Evolutionary conservation across 2,329 filamentous ascomycete species (phyloP), one percentile per base, ranked within the genome.

Genomic region (Podosphaera xanthii): DNA sequence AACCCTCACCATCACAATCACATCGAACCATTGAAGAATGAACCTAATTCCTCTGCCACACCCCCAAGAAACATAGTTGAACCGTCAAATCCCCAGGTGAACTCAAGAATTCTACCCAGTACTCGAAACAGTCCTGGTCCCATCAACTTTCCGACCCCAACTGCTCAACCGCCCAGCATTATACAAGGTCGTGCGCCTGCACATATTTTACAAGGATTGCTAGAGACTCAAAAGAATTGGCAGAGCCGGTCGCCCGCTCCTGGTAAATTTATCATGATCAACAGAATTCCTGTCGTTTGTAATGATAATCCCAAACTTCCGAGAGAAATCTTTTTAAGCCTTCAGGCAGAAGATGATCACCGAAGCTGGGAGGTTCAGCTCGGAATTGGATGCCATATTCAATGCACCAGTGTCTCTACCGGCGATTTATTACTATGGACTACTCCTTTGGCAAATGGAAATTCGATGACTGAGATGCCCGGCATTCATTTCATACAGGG

Each of bases 361-460:
- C 40, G 40, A 44, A 14, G 40, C 8, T 44, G 40, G 40, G 40
- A 44, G 8, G 40, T 44, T 8, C 40, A 44, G 14, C 8, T 14
- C 40, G 40, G 40, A 8, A 44, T 44, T 44, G 40, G 40, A 44
- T 44, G 40, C 40, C 40, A 14, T 44, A 44, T 44, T 44, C 40
- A 44, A 14, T 44, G 40, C 14, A 44, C 40, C 14, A 44, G 40
- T 44, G 40, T 42, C 12, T 59, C 34, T 2, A 58, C 53, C 3
- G 57, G 61, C 7, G 49, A 62, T 33, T 30, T 62, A 3, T 31
- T 62, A 2, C 54, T 61, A 10, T 62, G 61, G 61, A 44, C 40
- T 44, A 44, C 40, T 44, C 14, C 49, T n/a, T n/a, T 14, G 4
- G 48, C 34, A 7, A 36, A 35, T 8, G 44, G 36, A 14, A 60